Evolutionary conservation across 129 eudicot genomes (phyloP), one percentile per base, ranked within the genome.

Genomic region (Smallanthus sonchifolius): DNA sequence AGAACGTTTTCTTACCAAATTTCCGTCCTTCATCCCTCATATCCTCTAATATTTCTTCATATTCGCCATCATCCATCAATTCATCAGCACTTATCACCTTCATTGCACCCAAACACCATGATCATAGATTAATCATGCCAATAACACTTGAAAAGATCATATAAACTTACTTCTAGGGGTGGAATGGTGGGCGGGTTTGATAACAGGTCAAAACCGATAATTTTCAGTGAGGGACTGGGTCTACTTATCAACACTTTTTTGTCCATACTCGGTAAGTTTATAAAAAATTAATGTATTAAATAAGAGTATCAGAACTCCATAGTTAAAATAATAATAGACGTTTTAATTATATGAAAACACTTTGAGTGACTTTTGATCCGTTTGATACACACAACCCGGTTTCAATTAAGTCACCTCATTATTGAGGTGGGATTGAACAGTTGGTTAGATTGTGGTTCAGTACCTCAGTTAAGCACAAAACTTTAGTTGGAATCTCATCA

Each of bases 21-120:
- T 92, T 92, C 17, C 75, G 80, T 64, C 97, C 91, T 82, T 92
- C 97, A 56, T 89, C 96, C 80, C 83, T 86, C 97, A 92, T 92
- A 74, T 92, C 97, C 74, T 88, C 96, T 56, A 92, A 72, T 64
- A 92, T 92, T 77, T 92, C 97, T 76, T 85, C 96, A 44, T 86
- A 92, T 73, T 92, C 96, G 35, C 84, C 88, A 74, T 92, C 97
- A 55, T 92, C 89, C 81, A 72, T 80, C 81, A 92, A 78, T 47
- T 88, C 96, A 77, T 85, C 91, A 59, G 82, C 77, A 69, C 77
- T 83, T 30, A 92, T 69, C 73, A 83, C 97, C 97, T 92, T 77
- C 64, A 79, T 64, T 44, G 66, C 60, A 48, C 4, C 34, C 37
- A 61, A 49, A 78, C 43, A 40, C 6, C 45, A 37, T 57, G 37